phyloP scores from a whole-genome alignment of 2,329 filamentous ascomycete species.

The Pyrenophora seminiperda region DNA sequence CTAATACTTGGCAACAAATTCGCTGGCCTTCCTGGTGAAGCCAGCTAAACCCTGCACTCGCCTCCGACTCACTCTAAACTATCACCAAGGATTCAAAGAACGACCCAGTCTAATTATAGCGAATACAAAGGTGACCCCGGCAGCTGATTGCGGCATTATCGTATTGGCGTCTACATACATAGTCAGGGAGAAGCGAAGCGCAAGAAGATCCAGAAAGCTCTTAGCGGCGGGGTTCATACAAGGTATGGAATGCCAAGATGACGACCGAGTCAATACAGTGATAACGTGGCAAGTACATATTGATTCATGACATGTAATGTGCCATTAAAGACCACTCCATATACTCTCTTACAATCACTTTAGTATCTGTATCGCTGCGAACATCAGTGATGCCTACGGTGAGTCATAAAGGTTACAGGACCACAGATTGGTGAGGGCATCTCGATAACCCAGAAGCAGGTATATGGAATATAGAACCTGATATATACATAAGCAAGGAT shows the following conservation, averaged over 20 bases:
- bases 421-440: slow-evolving; percentile 31
- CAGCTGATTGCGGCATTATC: too few species aligned
- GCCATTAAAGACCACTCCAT: not conserved
- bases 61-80: slow-evolving; percentile 1
- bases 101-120: not conserved
- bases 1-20: slow-evolving; percentile 4
- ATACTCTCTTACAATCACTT: too few species aligned
- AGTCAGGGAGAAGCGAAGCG: not conserved
- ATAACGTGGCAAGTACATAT: too few species aligned
- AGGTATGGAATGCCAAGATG: too few species aligned
- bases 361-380: too few species aligned
- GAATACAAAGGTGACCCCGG: not conserved
- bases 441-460: slow-evolving; percentile 35
- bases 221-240: too few species aligned
- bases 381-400: slow-evolving; percentile 5
- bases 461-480: not conserved
- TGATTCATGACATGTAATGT: too few species aligned
- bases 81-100: slow-evolving; percentile 1
- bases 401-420: slow-evolving; percentile 21
- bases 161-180: slow-evolving; percentile 4
- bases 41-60: not conserved
- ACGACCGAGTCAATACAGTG: too few species aligned
- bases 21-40: slow-evolving; percentile 9
- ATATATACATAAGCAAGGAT: not conserved
- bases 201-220: too few species aligned